Base-by-base conservation (phyloP, 176 grass and related monocot genomes). In the Carex myosuroides region DNA sequence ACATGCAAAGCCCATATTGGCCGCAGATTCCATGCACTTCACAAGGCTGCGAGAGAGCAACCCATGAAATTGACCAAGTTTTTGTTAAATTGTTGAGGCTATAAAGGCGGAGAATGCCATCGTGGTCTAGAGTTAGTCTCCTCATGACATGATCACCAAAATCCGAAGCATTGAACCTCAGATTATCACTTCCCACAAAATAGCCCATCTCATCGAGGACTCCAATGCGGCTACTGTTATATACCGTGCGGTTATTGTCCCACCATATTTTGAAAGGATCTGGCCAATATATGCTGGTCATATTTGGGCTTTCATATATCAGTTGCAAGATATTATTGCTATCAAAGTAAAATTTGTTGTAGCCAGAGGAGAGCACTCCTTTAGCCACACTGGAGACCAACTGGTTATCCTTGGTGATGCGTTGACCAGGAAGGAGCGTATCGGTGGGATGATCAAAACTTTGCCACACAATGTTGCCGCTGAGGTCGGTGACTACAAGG, bases 41-140 rank as follows among this genome's bases (percentile, higher is more conserved):
- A 5, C 91, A 91, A 5, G 42, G 3, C n/a, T 21, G 57, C 1
- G 3, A 9, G 59, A 97, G 60, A 32, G 84, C 86, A 64, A 88
- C 17, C 94, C 94, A 93, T 50, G 94, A 83, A 13, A 93, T 16
- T 0, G 11, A 87, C 91, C 89, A 97, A 12, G 1, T 55, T 6
- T 85, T 70, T 14, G 7, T 61, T 57, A 44, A 75, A 3, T 30
- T 5, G 16, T 81, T 48, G 22, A 93, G 86, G 60, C 91, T 97
- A 44, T 91, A 87, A 18, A 91, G 14, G 13, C 94, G 64, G 17
- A 89, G 94, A 61, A 90, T 91, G 0, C 91, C 94, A 2, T 96
- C 91, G 3, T 89, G 90, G 41, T 93, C 91, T 41, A 96, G 70
- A 70, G 91, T 96, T 68, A 96, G 65, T 52, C 91, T 88, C 52